Evolutionary conservation across 208 protist species (phyloP), one percentile per base, ranked within the genome.

Genomic region (Acanthamoeba rhysodes): DNA sequence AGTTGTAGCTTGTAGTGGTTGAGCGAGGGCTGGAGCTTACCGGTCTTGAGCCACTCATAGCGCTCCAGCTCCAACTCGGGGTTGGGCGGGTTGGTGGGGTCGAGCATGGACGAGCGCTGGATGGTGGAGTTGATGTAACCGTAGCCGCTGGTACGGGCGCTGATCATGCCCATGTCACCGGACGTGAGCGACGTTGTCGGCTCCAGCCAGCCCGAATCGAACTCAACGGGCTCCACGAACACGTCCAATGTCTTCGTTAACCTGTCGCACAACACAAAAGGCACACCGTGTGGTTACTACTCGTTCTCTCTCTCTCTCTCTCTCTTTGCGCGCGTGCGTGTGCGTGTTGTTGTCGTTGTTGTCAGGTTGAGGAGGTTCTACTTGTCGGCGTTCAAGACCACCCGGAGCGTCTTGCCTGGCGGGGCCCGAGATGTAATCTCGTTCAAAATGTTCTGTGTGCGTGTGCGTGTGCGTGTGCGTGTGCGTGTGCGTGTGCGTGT

Each of bases 131-230:
- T 50, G 74, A 50, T 90, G 12, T 16, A 90, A 6, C 20, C 45
- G 24, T 22, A 34, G 20, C 80, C 32, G 48, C 48, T 64, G 16
- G 80, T 41, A 7, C 50, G 50, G 12, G 50, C 53, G 41, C 16
- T 55, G 7, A 66, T 90, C 50, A 66, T 29, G 41, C 53, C 80
- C 53, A 90, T 20, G 48, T 90, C 50, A 1, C 53, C 80, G 48
- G 22, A 55, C 80, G 41, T 27, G 80, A 24, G 24, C 50, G 80
- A 64, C 27, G 14, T 55, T 57, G 48, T n/a, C 48, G 53, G 80
- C 29, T 95, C 94, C 10, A 32, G 55, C 94, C 94, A 95, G 59
- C 94, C 94, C 50, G 20, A 8, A 62, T 95, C 94, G 24, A 78
- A 53, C 24, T 90, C 41, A 0, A 95, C 62, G 74, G 78, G 74